These are phyloP conservation scores for Candida peoriensis DNA, from an alignment of 805 yeast species.

Conservation along the genomic window DNA sequence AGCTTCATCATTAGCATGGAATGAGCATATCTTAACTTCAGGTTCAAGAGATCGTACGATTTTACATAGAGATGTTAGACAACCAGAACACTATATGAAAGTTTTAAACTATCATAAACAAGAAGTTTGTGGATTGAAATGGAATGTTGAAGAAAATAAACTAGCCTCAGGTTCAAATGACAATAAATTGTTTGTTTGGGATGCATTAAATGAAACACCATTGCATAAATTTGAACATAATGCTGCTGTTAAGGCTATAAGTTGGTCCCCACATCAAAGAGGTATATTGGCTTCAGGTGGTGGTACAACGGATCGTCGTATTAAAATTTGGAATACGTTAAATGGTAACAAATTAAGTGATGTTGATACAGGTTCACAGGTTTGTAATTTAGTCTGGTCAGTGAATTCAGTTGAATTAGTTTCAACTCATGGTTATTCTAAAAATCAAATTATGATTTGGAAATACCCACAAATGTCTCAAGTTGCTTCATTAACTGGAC, in stretches of 20 bases:
- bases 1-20: constrained; percentile 90
- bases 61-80: constrained; percentile 86
- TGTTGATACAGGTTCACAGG: constrained; percentile 94
- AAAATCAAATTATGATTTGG: constrained; percentile 91
- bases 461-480: constrained; percentile 89
- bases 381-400: constrained; percentile 92
- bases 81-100: constrained; percentile 74
- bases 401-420: constrained; percentile 88
- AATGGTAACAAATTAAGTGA: constrained; percentile 71
- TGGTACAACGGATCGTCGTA: constrained; percentile 88
- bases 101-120: constrained; percentile 75
- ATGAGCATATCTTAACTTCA: constrained; percentile 78
- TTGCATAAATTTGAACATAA: constrained; percentile 77
- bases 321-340: constrained; percentile 88
- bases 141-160: constrained; percentile 90
- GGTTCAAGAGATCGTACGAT: constrained; percentile 86
- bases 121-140: constrained; percentile 93
- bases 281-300: constrained; percentile 95
- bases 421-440: constrained; percentile 90
- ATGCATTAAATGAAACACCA: constrained; percentile 63
- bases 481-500: constrained; percentile 90
- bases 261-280: constrained; percentile 97
- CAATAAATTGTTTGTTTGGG: constrained; percentile 83
- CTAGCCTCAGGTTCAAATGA: constrained; percentile 96
- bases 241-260: constrained; percentile 94